A percentile compares a stretch with the other conserved stretches of the same genome.
phyloP scores from a whole-genome alignment of 768 basidiomycete genomes.

The Sarcomyxa edulis region DNA sequence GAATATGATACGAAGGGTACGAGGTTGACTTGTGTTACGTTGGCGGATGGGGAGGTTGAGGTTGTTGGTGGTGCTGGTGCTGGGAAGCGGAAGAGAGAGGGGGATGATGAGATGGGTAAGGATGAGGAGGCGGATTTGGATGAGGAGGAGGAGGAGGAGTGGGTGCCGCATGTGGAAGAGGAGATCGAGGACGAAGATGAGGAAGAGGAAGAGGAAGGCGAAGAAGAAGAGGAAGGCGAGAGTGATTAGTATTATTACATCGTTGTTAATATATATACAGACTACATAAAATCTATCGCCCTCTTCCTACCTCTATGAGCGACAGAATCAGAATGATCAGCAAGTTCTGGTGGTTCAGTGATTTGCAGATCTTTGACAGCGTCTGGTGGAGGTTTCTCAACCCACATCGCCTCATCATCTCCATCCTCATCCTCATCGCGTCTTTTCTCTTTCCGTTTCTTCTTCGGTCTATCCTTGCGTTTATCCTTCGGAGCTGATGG shows the following conservation, averaged over 20 bases:
- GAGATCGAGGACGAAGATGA: slow-evolving; percentile 20
- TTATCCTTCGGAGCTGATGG: slow-evolving; percentile 20
- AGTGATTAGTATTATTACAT: slow-evolving; percentile 8
- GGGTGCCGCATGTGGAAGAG: slow-evolving; percentile 12
- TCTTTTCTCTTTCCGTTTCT: slow-evolving; percentile 36
- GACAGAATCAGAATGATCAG: slow-evolving; percentile 16
- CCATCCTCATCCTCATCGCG: slow-evolving; percentile 26
- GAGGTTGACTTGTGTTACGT: slow-evolving; percentile 69
- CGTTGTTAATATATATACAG: background rate
- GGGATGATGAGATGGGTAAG: slow-evolving; percentile 26
- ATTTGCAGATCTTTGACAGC: slow-evolving; percentile 36
- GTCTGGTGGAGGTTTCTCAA: slow-evolving; percentile 56
- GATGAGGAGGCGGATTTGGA: slow-evolving; percentile 27
- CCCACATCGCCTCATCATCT: slow-evolving; percentile 61
- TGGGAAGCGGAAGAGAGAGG: slow-evolving; percentile 26
- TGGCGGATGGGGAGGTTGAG: slow-evolving; percentile 45
- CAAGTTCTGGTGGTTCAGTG: slow-evolving; percentile 10
- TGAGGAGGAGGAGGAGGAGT: slow-evolving; percentile 19
- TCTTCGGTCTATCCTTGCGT: slow-evolving; percentile 33
- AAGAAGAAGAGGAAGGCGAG: slow-evolving; percentile 24
- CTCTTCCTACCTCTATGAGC: slow-evolving; percentile 51
- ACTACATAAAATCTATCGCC: slow-evolving; percentile 72
- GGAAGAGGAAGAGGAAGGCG: slow-evolving; percentile 23
- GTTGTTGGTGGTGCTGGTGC: slow-evolving; percentile 6
- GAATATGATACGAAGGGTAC: slow-evolving; percentile 84